phyloP scores from a whole-genome alignment of 106 monocot genomes.

The Dactylorhiza incarnata region DNA sequence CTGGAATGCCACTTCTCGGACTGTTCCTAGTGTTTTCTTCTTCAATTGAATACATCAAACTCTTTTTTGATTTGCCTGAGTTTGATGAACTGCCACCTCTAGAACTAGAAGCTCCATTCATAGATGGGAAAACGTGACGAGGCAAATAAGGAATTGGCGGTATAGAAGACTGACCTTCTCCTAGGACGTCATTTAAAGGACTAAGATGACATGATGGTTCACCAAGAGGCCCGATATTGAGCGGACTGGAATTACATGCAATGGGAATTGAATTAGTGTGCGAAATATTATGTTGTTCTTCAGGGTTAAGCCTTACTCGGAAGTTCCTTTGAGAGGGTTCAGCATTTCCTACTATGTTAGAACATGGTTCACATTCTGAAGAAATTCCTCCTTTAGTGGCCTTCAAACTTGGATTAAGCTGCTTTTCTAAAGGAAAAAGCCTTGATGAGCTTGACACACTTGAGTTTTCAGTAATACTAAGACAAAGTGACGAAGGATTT shows the following conservation, averaged over 20 bases:
- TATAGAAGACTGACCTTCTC: constrained; percentile 21
- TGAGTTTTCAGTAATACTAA: constrained; percentile 14
- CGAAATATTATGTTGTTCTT: constrained; percentile 18
- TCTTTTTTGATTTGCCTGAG: constrained; percentile 23
- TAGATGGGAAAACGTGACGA: constrained; percentile 5
- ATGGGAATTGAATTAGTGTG: constrained; percentile 22
- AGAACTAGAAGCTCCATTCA: constrained; percentile 25
- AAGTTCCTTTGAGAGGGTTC: constrained; percentile 47
- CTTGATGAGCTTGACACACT: constrained; percentile 23
- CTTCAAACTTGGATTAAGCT: constrained; percentile 7
- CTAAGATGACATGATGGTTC: constrained; percentile 22
- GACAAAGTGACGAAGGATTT: constrained; percentile 21
- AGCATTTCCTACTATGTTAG: constrained; percentile 12
- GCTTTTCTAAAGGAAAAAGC: constrained; percentile 23
- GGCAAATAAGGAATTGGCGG: constrained; percentile 20
- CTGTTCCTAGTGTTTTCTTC: constrained; percentile 17
- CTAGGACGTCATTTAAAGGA: constrained; percentile 25
- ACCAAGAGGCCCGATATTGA: constrained; percentile 19
- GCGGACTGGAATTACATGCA: constrained; percentile 20
- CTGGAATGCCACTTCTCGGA: constrained; percentile 7
- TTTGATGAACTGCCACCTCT: constrained; percentile 22
- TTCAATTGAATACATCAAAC: constrained; percentile 15
- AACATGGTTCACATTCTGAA: constrained; percentile 3
- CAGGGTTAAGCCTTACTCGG: constrained; percentile 39
- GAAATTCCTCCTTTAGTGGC: constrained; percentile 3